These are phyloP conservation scores for Coprinopsis strossmayeri DNA, from an alignment of 768 basidiomycete genomes.

Conservation along the genomic window DNA sequence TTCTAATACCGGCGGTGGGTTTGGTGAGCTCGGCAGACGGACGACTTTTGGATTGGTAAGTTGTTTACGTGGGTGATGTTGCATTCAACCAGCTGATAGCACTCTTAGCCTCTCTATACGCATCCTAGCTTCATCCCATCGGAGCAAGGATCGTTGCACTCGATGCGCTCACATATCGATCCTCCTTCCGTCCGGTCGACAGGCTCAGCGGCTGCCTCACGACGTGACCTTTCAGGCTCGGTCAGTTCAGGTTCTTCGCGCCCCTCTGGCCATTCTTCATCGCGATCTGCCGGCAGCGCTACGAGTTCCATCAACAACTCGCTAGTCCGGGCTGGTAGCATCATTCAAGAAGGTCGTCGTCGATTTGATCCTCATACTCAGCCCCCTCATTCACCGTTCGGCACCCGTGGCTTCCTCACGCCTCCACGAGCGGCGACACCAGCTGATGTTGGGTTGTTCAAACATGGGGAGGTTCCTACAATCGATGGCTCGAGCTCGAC, in stretches of 20 bases:
- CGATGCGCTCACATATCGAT: slow-evolving; percentile 50
- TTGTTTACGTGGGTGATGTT: slow-evolving; percentile 12
- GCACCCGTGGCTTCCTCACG: slow-evolving; percentile 17
- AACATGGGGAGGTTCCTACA: slow-evolving; percentile 7
- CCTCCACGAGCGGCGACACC: slow-evolving; percentile 14
- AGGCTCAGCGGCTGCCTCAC: slow-evolving; percentile 47
- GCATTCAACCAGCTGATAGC: slow-evolving; percentile 4
- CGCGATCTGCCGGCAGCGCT: slow-evolving; percentile 27
- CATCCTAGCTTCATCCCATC: slow-evolving; percentile 36
- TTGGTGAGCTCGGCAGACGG: slow-evolving; percentile 28
- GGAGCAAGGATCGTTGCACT: slow-evolving; percentile 61
- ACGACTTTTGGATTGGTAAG: slow-evolving; percentile 63
- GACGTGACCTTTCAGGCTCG: slow-evolving; percentile 34
- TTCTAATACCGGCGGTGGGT: slow-evolving; percentile 18
- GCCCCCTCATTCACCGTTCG: slow-evolving; percentile 53
- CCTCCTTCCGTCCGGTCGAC: slow-evolving; percentile 40
- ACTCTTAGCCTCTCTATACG: slow-evolving; percentile 35
- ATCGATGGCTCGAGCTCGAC: slow-evolving; percentile 5
- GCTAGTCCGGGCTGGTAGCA: slow-evolving; percentile 42
- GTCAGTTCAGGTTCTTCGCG: slow-evolving; percentile 50
- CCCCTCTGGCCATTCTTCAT: slow-evolving; percentile 39
- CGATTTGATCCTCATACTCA: slow-evolving; percentile 18
- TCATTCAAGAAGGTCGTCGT: slow-evolving; percentile 47
- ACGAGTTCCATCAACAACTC: slow-evolving; percentile 26
- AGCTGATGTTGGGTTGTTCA: slow-evolving; percentile 2